Evolutionary conservation across 2,329 filamentous ascomycete genomes (phyloP).

Genomic region (Coniosporium tulheliwenetii): DNA sequence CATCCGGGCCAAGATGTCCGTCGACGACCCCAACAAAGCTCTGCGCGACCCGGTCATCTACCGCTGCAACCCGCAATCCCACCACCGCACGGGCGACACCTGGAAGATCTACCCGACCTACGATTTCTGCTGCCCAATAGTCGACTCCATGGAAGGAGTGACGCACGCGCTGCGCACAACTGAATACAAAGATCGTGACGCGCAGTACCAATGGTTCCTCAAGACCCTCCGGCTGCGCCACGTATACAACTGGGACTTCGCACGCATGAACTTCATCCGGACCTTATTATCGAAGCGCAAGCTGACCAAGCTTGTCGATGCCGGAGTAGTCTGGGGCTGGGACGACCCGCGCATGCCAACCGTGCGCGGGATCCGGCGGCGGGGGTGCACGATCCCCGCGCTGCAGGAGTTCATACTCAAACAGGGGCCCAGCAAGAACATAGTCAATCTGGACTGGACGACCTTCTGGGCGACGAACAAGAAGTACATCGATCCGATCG

Average conservation of each 20-base stretch:
- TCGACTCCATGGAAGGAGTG: constrained; percentile 67
- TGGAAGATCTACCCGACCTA: constrained; percentile 86
- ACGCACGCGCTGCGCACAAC: constrained; percentile 73
- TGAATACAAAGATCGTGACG: constrained; percentile 77
- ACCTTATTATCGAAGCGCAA: constrained; percentile 79
- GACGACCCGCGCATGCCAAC: constrained; percentile 80
- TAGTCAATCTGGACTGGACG: constrained; percentile 73
- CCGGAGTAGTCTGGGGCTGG: constrained; percentile 66
- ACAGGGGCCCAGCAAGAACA: constrained; percentile 71
- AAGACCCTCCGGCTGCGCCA: constrained; percentile 56
- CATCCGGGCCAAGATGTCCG: constrained; percentile 86
- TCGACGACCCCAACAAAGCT: constrained; percentile 86
- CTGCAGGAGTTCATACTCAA: constrained; percentile 72
- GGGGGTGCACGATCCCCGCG: constrained; percentile 65
- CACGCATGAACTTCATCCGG: constrained; percentile 68
- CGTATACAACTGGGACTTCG: constrained; percentile 76
- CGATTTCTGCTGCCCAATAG: constrained; percentile 71
- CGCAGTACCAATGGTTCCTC: constrained; percentile 77
- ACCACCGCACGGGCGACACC: constrained; percentile 63
- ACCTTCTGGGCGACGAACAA: constrained; percentile 40
- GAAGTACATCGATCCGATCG: constrained; percentile 34
- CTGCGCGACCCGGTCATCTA: constrained; percentile 96
- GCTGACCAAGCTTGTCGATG: constrained; percentile 67
- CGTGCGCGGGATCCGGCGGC: constrained; percentile 60
- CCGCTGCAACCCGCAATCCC: constrained; percentile 62